Conservation (phyloP, 148 eudicot genomes). For the Vaccinium darrowii region DNA sequence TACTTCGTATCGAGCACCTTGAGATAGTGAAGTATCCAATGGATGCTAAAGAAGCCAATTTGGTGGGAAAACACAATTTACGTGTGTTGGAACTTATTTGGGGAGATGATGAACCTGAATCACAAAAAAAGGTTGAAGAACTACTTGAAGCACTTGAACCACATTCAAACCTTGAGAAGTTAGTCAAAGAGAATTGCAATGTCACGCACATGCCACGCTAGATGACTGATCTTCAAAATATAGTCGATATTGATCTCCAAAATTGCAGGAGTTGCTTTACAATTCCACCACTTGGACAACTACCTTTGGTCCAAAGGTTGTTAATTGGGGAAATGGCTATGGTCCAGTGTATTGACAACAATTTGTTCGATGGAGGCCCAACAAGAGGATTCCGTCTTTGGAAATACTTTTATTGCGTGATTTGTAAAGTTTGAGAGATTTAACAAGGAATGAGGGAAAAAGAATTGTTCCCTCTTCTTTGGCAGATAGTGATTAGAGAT, state of each 20-base stretch:
- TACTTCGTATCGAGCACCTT: background rate
- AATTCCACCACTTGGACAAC: background rate
- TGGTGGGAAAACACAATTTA: background rate
- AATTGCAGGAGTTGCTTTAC: background rate
- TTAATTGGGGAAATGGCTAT: background rate
- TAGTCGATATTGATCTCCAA: background rate
- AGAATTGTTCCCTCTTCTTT: background rate
- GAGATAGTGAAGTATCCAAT: slow-evolving; percentile 2
- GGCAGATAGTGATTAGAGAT: background rate
- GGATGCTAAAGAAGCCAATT: background rate
- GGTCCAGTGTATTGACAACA: background rate
- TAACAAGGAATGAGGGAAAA: background rate
- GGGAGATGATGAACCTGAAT: background rate
- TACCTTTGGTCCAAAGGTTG: background rate
- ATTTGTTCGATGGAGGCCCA: background rate
- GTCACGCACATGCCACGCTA: background rate
- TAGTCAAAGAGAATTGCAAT: background rate
- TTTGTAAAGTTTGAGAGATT: background rate
- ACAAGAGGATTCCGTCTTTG: background rate
- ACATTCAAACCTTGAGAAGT: background rate
- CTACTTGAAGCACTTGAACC: slow-evolving; percentile 5
- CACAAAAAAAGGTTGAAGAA: background rate
- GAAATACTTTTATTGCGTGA: background rate
- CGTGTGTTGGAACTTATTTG: background rate
- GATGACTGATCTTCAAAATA: background rate